Evolutionary conservation across 352 stramenopile genomes (phyloP).

Genomic region (Nannochloropsis limnetica): DNA sequence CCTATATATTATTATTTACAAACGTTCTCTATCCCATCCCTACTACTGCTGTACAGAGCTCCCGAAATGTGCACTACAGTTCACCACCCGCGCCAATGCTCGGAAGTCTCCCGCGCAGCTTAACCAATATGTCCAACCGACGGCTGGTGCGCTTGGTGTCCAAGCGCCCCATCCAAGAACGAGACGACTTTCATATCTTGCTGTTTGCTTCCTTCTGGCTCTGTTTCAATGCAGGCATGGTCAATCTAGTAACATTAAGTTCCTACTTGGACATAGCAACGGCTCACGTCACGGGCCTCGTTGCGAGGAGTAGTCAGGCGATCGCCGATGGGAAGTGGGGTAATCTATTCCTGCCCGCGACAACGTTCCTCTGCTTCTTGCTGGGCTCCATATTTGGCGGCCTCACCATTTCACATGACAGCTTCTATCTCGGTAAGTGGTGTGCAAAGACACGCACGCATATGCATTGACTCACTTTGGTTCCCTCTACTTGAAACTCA

Average conservation of each 20-base stretch:
- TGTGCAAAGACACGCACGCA: too few relatives aligned
- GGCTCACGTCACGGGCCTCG: background rate
- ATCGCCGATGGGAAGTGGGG: background rate
- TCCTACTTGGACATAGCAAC: background rate
- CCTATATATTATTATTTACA: too few relatives aligned
- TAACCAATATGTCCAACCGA: background rate
- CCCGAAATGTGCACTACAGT: background rate
- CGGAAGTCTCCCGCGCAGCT: background rate
- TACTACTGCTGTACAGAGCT: background rate
- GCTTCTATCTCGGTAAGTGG: conserved; percentile 34
- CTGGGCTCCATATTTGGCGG: background rate
- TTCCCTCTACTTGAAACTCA: too few relatives aligned
- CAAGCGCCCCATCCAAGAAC: conserved; percentile 16
- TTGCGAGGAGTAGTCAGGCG: background rate
- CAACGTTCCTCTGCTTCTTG: background rate
- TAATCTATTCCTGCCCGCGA: background rate
- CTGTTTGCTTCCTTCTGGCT: conserved; percentile 20
- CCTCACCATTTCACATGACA: background rate
- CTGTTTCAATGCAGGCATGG: background rate
- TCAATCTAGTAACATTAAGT: background rate
- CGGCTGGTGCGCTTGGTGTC: background rate
- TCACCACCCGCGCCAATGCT: background rate
- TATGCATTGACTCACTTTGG: too few relatives aligned
- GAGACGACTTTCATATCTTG: conserved; percentile 13
- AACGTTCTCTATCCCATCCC: background rate